phyloP scores from a whole-genome alignment of 345 rosid species.

The Citrus mangshanensis region DNA sequence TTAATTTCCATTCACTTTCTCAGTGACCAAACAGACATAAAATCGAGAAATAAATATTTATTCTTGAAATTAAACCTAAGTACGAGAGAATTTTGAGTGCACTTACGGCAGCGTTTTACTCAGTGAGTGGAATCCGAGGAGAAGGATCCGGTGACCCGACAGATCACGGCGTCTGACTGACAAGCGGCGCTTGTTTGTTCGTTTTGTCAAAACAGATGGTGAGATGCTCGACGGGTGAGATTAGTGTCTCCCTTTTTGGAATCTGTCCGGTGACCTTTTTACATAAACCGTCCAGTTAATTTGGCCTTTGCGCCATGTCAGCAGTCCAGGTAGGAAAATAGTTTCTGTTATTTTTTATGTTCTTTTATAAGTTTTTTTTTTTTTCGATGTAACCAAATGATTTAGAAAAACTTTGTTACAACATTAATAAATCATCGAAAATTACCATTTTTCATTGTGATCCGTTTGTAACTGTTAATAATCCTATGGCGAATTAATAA shows the following conservation, averaged over 20 bases:
- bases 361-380: neutral
- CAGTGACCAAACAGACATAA: neutral
- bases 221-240: slow-evolving; percentile 6
- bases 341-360: neutral
- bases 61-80: neutral
- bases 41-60: neutral
- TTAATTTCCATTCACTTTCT: neutral
- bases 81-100: neutral
- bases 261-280: neutral
- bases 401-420: too few species aligned
- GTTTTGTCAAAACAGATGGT: neutral
- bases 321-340: neutral
- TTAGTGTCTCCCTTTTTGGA: neutral
- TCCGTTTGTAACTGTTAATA: neutral
- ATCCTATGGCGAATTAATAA: neutral
- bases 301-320: slow-evolving; percentile 1
- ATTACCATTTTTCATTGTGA: neutral
- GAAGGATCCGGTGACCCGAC: slow-evolving; percentile 10
- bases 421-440: too few species aligned
- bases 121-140: neutral
- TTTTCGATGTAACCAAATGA: too few species aligned
- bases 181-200: neutral
- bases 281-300: neutral
- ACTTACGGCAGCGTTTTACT: neutral
- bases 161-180: neutral